These are phyloP conservation scores for Nakazawaea populi DNA, from an alignment of 805 yeast species.

Conservation along the genomic window DNA sequence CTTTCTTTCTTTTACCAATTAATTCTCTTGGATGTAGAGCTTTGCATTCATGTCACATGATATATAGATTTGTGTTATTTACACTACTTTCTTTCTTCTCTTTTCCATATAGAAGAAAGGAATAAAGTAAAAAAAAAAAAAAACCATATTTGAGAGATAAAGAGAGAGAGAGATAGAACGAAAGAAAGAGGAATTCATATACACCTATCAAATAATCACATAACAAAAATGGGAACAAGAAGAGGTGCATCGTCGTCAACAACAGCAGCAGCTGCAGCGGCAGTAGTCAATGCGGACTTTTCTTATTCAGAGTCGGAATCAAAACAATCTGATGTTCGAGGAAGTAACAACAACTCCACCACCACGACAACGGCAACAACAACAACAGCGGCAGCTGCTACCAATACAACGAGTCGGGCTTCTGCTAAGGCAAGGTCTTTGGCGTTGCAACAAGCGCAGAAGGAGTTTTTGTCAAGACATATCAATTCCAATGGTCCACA, in stretches of 20 bases:
- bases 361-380: constrained; percentile 9
- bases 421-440: constrained; percentile 57
- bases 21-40: too few species aligned
- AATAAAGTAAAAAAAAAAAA: too few species aligned
- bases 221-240: constrained; percentile 9
- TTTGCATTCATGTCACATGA: too few species aligned
- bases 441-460: constrained; percentile 63
- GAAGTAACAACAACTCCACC: constrained; percentile 1
- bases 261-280: not conserved
- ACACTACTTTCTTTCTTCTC: too few species aligned
- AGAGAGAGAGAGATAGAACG: too few species aligned
- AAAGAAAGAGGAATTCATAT: not conserved
- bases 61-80: too few species aligned
- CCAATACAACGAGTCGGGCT: constrained; percentile 25
- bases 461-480: constrained; percentile 59
- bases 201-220: not conserved
- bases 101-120: too few species aligned
- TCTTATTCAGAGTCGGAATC: constrained; percentile 24
- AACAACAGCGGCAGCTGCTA: not conserved
- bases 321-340: constrained; percentile 17
- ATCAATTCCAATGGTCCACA: constrained; percentile 71
- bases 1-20: too few species aligned
- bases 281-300: not conserved
- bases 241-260: not conserved
- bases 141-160: too few species aligned